phyloP scores from a whole-genome alignment of 306 rosid species.

The Hippophae rhamnoides region DNA sequence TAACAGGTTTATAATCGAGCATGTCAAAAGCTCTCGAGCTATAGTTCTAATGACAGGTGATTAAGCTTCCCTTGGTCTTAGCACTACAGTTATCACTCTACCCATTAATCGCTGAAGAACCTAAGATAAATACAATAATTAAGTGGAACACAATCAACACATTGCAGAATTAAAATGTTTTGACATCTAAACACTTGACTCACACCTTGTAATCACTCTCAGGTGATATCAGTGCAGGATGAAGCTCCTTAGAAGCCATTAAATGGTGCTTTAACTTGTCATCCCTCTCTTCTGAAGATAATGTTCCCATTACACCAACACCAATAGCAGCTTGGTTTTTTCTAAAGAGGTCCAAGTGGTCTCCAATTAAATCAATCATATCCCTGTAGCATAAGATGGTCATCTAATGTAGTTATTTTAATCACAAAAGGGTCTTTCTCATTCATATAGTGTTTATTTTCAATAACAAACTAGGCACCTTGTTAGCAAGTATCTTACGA shows the following conservation, averaged over 20 bases:
- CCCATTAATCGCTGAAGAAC: constrained; percentile 82
- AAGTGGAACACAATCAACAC: constrained; percentile 24
- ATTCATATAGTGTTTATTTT: constrained; percentile 3
- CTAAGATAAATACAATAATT: constrained; percentile 33
- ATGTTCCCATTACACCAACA: constrained; percentile 72
- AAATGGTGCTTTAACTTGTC: constrained; percentile 82
- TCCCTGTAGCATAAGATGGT: constrained; percentile 47
- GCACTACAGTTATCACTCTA: constrained; percentile 72
- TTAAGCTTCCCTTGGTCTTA: constrained; percentile 69
- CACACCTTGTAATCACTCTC: constrained; percentile 99
- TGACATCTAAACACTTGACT: constrained; percentile 48
- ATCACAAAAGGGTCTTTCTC: constrained; percentile 3
- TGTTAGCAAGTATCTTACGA: not conserved
- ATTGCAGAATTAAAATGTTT: constrained; percentile 17
- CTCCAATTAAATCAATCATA: constrained; percentile 68
- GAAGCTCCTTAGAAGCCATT: constrained; percentile 84
- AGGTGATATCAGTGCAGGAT: constrained; percentile 88
- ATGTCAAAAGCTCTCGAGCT: constrained; percentile 78
- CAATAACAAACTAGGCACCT: too few species aligned
- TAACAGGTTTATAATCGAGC: constrained; percentile 79
- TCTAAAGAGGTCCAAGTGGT: constrained; percentile 89
- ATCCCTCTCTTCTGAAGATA: constrained; percentile 94
- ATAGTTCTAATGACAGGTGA: constrained; percentile 77
- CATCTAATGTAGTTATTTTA: constrained; percentile 2
- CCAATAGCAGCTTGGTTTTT: constrained; percentile 89